Percentiles rank a stretch among this genome's conserved stretches.
Evolutionary conservation across 2,329 filamentous ascomycete genomes (phyloP).

Genomic region (Fusarium sp.): DNA sequence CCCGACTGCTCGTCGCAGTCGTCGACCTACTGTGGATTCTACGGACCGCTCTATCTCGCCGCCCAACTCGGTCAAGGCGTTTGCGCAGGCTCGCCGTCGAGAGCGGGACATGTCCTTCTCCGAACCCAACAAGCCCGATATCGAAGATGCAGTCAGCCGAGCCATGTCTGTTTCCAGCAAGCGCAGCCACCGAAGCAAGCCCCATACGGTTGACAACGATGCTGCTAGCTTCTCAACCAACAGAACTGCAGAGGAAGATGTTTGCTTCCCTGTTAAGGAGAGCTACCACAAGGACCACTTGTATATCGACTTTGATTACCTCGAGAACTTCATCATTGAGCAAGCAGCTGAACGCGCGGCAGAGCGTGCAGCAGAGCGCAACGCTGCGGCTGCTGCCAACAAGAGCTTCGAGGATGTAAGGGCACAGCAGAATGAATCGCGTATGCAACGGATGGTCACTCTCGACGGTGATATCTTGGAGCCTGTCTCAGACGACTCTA

Average conservation of each 20-base stretch:
- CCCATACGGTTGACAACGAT: slow-evolving; percentile 74
- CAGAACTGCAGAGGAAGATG: slow-evolving; percentile 86
- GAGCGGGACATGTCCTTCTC: slow-evolving; percentile 78
- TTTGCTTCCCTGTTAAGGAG: slow-evolving; percentile 87
- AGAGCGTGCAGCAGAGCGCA: slow-evolving; percentile 63
- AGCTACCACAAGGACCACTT: slow-evolving; percentile 78
- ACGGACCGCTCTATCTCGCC: slow-evolving; percentile 82
- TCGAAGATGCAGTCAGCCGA: slow-evolving; percentile 71
- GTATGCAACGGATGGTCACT: slow-evolving; percentile 61
- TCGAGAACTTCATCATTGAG: slow-evolving; percentile 88
- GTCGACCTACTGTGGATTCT: slow-evolving; percentile 71
- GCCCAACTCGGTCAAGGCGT: slow-evolving; percentile 97
- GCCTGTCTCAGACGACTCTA: slow-evolving; percentile 64
- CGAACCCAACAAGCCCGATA: slow-evolving; percentile 60
- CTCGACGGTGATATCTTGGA: slow-evolving; percentile 71
- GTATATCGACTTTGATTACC: slow-evolving; percentile 91
- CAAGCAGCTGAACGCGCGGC: slow-evolving; percentile 62
- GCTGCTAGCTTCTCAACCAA: slow-evolving; percentile 73
- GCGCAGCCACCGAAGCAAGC: slow-evolving; percentile 69
- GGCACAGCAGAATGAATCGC: slow-evolving; percentile 45
- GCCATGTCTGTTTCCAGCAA: slow-evolving; percentile 79
- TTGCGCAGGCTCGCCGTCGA: slow-evolving; percentile 89
- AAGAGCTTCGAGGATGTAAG: slow-evolving; percentile 55
- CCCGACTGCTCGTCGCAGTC: slow-evolving; percentile 61
- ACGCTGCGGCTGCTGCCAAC: slow-evolving; percentile 56